A percentile compares a stretch with the other conserved stretches of the same genome.
These are phyloP conservation scores for Leucosporidium scottii DNA, from an alignment of 768 basidiomycete species.

Conservation along the genomic window DNA sequence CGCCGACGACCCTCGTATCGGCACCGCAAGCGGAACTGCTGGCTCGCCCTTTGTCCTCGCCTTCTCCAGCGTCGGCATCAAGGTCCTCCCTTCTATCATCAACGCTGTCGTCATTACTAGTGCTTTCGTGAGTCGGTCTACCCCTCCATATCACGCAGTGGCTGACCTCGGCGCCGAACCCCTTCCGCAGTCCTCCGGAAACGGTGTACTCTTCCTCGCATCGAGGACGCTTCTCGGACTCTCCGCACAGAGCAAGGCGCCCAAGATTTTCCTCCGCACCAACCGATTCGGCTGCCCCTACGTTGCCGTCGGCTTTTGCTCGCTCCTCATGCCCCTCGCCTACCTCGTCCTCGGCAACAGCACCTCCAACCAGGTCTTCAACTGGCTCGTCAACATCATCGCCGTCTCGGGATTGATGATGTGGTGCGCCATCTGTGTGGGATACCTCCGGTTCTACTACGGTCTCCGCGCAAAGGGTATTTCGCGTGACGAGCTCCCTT, in stretches of 20 bases:
- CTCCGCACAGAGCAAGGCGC: slow-evolving; percentile 70
- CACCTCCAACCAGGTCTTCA: slow-evolving; percentile 48
- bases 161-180: too few species aligned
- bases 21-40: neutral
- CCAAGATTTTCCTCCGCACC: slow-evolving; percentile 59
- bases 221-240: slow-evolving; percentile 75
- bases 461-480: slow-evolving; percentile 75
- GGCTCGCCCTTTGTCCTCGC: slow-evolving; percentile 64
- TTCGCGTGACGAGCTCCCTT: slow-evolving; percentile 65
- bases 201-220: slow-evolving; percentile 73
- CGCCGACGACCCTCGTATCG: slow-evolving; percentile 61
- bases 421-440: slow-evolving; percentile 70
- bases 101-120: slow-evolving; percentile 59
- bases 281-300: slow-evolving; percentile 68
- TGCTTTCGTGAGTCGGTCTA: slow-evolving; percentile 52
- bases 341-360: slow-evolving; percentile 68
- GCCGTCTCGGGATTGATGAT: slow-evolving; percentile 51
- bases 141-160: too few species aligned
- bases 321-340: slow-evolving; percentile 54
- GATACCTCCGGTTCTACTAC: slow-evolving; percentile 72
- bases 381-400: slow-evolving; percentile 7
- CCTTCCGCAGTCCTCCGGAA: slow-evolving; percentile 12
- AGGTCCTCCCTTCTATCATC: slow-evolving; percentile 66
- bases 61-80: slow-evolving; percentile 62
- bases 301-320: slow-evolving; percentile 59